Conservation (phyloP, 257 asterid genomes). For the Asclepias syriaca region DNA sequence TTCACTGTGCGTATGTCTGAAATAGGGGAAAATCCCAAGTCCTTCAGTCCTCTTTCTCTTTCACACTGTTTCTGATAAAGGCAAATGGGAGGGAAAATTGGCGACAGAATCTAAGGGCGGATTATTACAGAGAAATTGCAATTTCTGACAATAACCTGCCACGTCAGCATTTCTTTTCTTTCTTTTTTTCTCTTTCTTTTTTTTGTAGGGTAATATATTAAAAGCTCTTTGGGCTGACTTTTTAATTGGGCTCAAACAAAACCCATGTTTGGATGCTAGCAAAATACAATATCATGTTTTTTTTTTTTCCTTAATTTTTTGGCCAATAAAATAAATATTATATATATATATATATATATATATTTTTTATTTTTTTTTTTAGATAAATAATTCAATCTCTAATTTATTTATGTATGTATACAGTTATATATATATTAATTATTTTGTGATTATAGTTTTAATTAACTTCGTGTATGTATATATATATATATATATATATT, state of each 20-base stretch:
- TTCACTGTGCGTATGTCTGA: neutral
- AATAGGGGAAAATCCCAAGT: neutral
- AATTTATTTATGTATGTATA: no score
- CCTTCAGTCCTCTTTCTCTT: neutral
- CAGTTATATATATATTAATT: no score
- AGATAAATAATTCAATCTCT: no score
- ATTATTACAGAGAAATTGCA: neutral
- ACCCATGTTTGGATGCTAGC: neutral
- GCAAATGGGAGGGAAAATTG: slow-evolving; percentile 26
- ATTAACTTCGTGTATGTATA: no score
- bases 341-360: no score
- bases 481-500: no score
- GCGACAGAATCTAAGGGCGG: slow-evolving; percentile 3
- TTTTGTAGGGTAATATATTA: neutral
- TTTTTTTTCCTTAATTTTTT: no score
- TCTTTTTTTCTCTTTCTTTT: no score
- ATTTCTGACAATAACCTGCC: neutral
- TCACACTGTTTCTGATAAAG: neutral
- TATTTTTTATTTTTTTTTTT: no score
- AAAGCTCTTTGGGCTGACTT: neutral
- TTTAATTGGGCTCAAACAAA: neutral
- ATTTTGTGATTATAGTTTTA: no score
- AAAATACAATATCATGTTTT: neutral
- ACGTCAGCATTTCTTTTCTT: neutral
- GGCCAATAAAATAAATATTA: no score